These are phyloP conservation scores for Sphaerulina vaccinii DNA, from an alignment of 2,329 filamentous ascomycete species.

Conservation along the genomic window DNA sequence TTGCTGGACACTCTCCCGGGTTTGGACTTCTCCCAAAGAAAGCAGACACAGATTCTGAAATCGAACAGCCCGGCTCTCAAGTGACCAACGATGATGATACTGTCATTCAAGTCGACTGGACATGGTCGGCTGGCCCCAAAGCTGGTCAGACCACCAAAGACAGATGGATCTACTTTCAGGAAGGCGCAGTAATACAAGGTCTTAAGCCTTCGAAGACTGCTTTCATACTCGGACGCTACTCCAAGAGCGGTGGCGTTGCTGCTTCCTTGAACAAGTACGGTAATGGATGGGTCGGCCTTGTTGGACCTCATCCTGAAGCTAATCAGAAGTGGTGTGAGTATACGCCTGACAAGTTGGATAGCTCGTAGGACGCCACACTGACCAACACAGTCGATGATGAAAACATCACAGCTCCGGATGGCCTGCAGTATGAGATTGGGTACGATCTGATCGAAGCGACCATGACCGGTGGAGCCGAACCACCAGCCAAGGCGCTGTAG, in stretches of 20 bases:
- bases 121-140: conserved; percentile 18
- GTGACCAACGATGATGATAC: conserved; percentile 22
- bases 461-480: conserved; percentile 14
- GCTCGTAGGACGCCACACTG: conserved; percentile 1
- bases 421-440: conserved; percentile 22
- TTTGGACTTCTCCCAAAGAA: conserved; percentile 18
- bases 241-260: conserved; percentile 24
- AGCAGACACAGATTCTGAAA: conserved; percentile 20
- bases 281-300: conserved; percentile 25
- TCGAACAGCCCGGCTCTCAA: conserved; percentile 16
- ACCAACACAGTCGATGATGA: conserved; percentile 12
- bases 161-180: conserved; percentile 29
- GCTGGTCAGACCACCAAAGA: conserved; percentile 16
- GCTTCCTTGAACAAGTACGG: conserved; percentile 22
- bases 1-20: conserved; percentile 23
- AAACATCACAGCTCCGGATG: conserved; percentile 17
- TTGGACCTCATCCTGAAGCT: conserved; percentile 28
- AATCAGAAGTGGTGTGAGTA: conserved; percentile 27
- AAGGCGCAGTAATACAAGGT: conserved; percentile 20
- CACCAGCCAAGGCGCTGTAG: conserved; percentile 1
- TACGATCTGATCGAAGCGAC: conserved; percentile 20
- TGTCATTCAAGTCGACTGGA: conserved; percentile 28
- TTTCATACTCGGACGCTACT: conserved; percentile 24
- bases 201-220: conserved; percentile 11
- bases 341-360: background rate